phyloP scores from a whole-genome alignment of 129 eudicot genomes.

The Calendula officinalis region DNA sequence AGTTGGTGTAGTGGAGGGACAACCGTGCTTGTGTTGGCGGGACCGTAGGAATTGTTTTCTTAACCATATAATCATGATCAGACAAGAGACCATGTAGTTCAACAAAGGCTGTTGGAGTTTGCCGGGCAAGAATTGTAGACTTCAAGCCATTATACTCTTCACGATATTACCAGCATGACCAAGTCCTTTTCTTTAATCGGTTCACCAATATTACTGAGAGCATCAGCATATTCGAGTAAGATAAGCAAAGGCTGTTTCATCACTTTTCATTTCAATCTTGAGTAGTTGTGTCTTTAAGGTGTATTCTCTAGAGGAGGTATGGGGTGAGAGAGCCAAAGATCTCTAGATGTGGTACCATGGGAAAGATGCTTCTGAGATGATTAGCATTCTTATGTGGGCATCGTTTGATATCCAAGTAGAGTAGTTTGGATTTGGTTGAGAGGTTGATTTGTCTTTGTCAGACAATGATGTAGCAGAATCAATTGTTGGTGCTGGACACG shows the following conservation, averaged over 20 bases:
- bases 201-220: background rate
- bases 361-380: background rate
- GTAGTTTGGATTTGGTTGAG: background rate
- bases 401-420: conserved; percentile 1
- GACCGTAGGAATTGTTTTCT: background rate
- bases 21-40: background rate
- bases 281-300: no score
- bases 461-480: background rate
- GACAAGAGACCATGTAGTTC: background rate
- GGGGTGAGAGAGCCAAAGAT: conserved; percentile 8
- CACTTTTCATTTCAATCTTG: no score
- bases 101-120: background rate
- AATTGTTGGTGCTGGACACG: background rate
- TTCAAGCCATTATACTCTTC: no score
- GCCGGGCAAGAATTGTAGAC: no score
- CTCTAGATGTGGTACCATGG: background rate
- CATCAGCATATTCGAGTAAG: no score
- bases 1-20: background rate
- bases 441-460: background rate
- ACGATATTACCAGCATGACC: conserved; percentile 9
- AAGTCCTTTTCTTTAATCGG: background rate
- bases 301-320: no score
- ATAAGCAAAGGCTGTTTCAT: no score
- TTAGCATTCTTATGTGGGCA: no score
- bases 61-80: background rate